A percentile compares a stretch with the other conserved stretches of the same genome.
Evolutionary conservation across 768 basidiomycete species (phyloP).

Genomic region (Trametes gibbosa): DNA sequence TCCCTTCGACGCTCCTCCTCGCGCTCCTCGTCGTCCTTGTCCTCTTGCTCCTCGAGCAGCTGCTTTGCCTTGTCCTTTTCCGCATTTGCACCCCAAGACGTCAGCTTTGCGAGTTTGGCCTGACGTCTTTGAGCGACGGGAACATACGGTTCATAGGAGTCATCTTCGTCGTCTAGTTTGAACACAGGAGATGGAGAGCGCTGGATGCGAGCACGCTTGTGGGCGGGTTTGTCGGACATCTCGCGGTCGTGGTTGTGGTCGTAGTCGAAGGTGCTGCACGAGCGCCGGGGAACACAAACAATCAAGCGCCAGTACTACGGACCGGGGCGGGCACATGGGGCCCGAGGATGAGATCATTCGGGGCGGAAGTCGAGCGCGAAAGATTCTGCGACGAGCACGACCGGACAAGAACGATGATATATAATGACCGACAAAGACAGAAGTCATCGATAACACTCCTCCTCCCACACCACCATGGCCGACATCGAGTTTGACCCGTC

Average conservation of each 20-base stretch:
- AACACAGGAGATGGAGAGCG: constrained; percentile 59
- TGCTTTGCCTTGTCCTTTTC: constrained; percentile 48
- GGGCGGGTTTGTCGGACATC: constrained; percentile 33
- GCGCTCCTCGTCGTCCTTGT: constrained; percentile 67
- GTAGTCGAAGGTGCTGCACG: neutral
- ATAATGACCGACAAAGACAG: constrained; percentile 2
- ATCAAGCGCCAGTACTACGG: neutral
- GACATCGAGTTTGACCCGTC: constrained; percentile 52
- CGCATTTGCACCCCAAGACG: constrained; percentile 54
- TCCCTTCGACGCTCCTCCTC: constrained; percentile 79
- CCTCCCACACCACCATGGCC: constrained; percentile 19
- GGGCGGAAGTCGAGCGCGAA: neutral
- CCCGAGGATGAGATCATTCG: constrained; percentile 9
- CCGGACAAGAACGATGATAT: too few species aligned
- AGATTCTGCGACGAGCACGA: neutral
- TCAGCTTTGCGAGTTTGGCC: constrained; percentile 74
- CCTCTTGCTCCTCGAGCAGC: constrained; percentile 56
- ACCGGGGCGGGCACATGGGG: neutral
- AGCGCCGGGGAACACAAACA: neutral
- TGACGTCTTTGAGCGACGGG: constrained; percentile 83
- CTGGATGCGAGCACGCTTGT: constrained; percentile 50
- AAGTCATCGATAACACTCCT: constrained; percentile 9
- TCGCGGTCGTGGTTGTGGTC: neutral
- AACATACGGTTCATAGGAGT: constrained; percentile 80
- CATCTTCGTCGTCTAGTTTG: constrained; percentile 59